Percentiles rank a stretch among this genome's conserved stretches.
These are phyloP conservation scores for Penicillium mononematosum DNA, from an alignment of 495 filamentous ascomycete species.

Conservation along the genomic window DNA sequence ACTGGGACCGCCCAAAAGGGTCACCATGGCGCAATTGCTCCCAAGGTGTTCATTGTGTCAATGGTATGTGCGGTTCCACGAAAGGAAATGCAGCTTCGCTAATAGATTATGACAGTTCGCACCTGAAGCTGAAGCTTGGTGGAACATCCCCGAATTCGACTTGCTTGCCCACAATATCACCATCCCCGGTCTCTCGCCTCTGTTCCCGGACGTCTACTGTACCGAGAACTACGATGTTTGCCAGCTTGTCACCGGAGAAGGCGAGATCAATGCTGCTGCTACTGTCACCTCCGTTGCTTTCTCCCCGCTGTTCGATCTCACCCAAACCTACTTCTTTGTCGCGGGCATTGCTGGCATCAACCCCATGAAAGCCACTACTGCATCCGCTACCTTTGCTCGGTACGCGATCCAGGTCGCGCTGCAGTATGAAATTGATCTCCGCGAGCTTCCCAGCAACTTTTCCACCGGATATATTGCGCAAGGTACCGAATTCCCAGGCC, in stretches of 20 bases:
- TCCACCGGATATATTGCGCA: conserved; percentile 66
- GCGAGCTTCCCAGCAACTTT: conserved; percentile 65
- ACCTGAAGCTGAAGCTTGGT: conserved; percentile 68
- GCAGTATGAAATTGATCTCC: conserved; percentile 71
- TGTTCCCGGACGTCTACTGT: conserved; percentile 65
- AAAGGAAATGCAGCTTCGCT: not conserved
- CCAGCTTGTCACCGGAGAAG: conserved; percentile 58
- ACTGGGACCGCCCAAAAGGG: conserved; percentile 9
- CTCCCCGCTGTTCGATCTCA: conserved; percentile 63
- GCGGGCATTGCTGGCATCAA: conserved; percentile 73
- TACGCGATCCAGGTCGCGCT: conserved; percentile 71
- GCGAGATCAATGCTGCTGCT: conserved; percentile 73
- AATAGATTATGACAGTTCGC: conserved; percentile 49
- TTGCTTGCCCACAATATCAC: conserved; percentile 64
- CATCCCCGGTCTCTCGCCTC: conserved; percentile 62
- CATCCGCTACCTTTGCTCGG: conserved; percentile 62
- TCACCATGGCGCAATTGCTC: conserved; percentile 42
- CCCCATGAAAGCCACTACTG: conserved; percentile 62
- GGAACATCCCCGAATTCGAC: conserved; percentile 59
- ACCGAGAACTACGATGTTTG: conserved; percentile 56
- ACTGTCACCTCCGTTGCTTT: conserved; percentile 59
- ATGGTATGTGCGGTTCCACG: conserved; percentile 50
- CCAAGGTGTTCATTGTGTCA: conserved; percentile 69
- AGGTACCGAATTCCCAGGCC: conserved; percentile 50
- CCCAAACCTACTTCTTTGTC: conserved; percentile 66